phyloP scores from a whole-genome alignment of 1,284 basidiomycete genomes.

The Ceratobasidium sp. region DNA sequence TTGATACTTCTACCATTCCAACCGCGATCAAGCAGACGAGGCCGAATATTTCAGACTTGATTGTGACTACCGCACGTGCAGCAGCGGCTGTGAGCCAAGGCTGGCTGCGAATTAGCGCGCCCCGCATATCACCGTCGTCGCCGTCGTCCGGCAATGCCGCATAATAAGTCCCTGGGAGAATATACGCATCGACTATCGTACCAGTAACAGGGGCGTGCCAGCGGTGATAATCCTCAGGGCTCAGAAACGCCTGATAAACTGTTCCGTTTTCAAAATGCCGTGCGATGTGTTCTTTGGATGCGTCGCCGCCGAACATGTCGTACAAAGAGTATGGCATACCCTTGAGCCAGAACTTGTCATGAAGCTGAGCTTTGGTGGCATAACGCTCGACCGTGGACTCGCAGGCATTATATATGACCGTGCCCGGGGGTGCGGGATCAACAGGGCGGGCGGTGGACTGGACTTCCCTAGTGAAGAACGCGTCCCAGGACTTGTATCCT shows the following conservation, averaged over 20 bases:
- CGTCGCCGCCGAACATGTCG: slow-evolving; percentile 60
- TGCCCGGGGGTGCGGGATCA: slow-evolving; percentile 51
- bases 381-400: slow-evolving; percentile 52
- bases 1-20: slow-evolving; percentile 72
- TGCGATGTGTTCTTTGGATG: too few species aligned
- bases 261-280: slow-evolving; percentile 58
- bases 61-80: slow-evolving; percentile 67
- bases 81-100: slow-evolving; percentile 59
- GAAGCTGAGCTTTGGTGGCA: slow-evolving; percentile 55
- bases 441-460: slow-evolving; percentile 55
- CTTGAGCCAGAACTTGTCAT: slow-evolving; percentile 66
- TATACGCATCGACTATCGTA: slow-evolving; percentile 60
- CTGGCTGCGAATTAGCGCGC: slow-evolving; percentile 57
- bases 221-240: slow-evolving; percentile 65
- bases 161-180: slow-evolving; percentile 59
- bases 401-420: slow-evolving; percentile 55
- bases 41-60: slow-evolving; percentile 66
- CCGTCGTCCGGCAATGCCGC: neutral
- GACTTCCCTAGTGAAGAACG: slow-evolving; percentile 58
- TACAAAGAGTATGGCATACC: slow-evolving; percentile 62
- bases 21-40: slow-evolving; percentile 63
- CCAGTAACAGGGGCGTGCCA: slow-evolving; percentile 69
- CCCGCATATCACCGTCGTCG: slow-evolving; percentile 53
- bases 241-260: slow-evolving; percentile 69
- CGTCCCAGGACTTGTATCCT: slow-evolving; percentile 59